Conservation (phyloP, 2,329 filamentous ascomycete species). For the Pyrenochaeta sp. region DNA sequence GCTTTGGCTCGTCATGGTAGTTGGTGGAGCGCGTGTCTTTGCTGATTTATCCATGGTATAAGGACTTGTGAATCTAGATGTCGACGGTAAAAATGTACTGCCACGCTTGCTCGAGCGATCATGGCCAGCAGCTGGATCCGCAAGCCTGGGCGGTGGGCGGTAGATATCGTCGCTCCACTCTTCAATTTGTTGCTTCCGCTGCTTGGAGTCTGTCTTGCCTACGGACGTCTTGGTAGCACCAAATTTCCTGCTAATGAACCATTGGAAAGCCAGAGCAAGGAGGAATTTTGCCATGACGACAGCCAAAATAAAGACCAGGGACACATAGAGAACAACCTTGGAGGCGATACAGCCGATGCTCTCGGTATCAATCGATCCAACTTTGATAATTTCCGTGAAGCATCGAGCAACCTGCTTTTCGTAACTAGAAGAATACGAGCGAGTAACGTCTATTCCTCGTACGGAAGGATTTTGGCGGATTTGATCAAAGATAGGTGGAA, state of each 20-base stretch:
- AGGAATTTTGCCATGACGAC: constrained; percentile 87
- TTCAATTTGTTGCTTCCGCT: constrained; percentile 91
- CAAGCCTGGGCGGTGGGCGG: constrained; percentile 81
- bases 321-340: constrained; percentile 94
- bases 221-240: constrained; percentile 87
- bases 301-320: constrained; percentile 87
- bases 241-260: constrained; percentile 90
- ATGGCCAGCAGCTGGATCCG: constrained; percentile 71
- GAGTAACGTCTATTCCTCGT: constrained; percentile 87
- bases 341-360: constrained; percentile 97
- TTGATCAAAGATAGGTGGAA: constrained; percentile 80
- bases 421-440: constrained; percentile 77
- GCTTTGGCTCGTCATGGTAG: constrained; percentile 94
- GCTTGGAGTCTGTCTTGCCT: constrained; percentile 75
- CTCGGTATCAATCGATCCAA: constrained; percentile 94
- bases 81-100: constrained; percentile 88
- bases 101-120: constrained; percentile 81
- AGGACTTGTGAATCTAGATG: constrained; percentile 91
- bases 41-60: constrained; percentile 74
- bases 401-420: constrained; percentile 88
- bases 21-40: constrained; percentile 69
- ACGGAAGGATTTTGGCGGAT: constrained; percentile 76
- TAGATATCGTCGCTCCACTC: constrained; percentile 99
- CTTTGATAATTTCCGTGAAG: constrained; percentile 92
- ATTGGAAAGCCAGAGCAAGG: constrained; percentile 92